Percentiles rank a stretch among this genome's conserved stretches.
phyloP scores from a whole-genome alignment of 2,329 filamentous ascomycete species.

The Alternaria arbusti region DNA sequence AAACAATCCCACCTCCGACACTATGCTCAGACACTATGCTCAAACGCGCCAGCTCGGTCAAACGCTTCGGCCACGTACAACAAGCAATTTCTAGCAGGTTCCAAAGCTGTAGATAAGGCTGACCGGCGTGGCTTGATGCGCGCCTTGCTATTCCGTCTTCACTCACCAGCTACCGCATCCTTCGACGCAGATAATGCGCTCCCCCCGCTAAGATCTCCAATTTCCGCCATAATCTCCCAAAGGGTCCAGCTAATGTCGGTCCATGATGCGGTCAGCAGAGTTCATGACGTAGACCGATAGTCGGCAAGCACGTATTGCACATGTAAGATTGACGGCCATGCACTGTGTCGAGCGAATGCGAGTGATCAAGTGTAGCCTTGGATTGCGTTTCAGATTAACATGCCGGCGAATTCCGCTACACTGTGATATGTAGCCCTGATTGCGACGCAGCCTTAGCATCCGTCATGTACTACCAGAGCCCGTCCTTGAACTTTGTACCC shows the following conservation, averaged over 20 bases:
- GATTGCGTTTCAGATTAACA: constrained; percentile 6
- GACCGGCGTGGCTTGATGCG: background rate
- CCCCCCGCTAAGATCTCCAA: constrained; percentile 5
- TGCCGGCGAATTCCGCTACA: background rate
- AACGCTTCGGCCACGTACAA: background rate
- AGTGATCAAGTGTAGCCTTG: background rate
- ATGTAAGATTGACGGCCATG: background rate
- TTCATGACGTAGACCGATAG: constrained; percentile 11
- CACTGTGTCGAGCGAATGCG: background rate
- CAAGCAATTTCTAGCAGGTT: background rate
- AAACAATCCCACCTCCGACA: background rate
- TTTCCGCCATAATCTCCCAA: constrained; percentile 2
- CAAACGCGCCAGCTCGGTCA: background rate
- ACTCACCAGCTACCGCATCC: background rate
- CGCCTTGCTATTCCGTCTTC: background rate
- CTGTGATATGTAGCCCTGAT: background rate
- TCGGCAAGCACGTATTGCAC: background rate
- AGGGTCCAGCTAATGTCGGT: constrained; percentile 4
- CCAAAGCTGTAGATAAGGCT: background rate
- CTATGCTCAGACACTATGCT: background rate
- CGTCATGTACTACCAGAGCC: background rate
- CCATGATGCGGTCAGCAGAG: constrained; percentile 2
- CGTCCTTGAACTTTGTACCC: constrained; percentile 4
- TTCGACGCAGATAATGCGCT: background rate
- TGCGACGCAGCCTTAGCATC: background rate